Conservation (phyloP, 257 asterid genomes). For the Nicotiana undulata region DNA sequence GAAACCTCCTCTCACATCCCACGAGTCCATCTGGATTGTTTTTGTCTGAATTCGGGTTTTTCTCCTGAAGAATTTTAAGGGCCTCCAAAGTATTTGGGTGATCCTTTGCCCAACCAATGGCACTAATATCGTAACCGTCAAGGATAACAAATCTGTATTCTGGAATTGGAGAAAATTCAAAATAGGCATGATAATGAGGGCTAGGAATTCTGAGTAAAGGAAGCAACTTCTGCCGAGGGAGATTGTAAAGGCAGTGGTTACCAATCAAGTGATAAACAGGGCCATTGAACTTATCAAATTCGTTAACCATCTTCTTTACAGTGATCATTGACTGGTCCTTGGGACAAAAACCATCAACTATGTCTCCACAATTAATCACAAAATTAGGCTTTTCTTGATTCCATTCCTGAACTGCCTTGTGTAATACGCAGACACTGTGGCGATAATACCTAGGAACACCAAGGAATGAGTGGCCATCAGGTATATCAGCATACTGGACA, state of each 20-base stretch:
- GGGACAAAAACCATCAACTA: constrained; percentile 83
- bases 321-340: constrained; percentile 58
- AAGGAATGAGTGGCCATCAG: constrained; percentile 78
- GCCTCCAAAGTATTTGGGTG: constrained; percentile 65
- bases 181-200: constrained; percentile 45
- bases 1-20: constrained; percentile 67
- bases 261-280: constrained; percentile 91
- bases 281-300: constrained; percentile 47
- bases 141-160: constrained; percentile 73
- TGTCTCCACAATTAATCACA: constrained; percentile 77
- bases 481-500: constrained; percentile 92
- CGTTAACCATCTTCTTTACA: constrained; percentile 38
- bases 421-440: constrained; percentile 65
- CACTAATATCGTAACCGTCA: constrained; percentile 84
- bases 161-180: constrained; percentile 76
- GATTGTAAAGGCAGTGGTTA: constrained; percentile 95
- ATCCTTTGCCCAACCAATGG: constrained; percentile 79
- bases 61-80: constrained; percentile 45
- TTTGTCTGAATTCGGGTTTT: constrained; percentile 73
- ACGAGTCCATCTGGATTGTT: constrained; percentile 80
- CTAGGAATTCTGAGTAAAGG: constrained; percentile 56
- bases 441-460: constrained; percentile 94
- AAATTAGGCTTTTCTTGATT: constrained; percentile 40
- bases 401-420: constrained; percentile 67
- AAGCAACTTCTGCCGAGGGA: constrained; percentile 74